Evolutionary conservation across 2,329 filamentous ascomycete genomes (phyloP).

Genomic region (Colletotrichum sp.): DNA sequence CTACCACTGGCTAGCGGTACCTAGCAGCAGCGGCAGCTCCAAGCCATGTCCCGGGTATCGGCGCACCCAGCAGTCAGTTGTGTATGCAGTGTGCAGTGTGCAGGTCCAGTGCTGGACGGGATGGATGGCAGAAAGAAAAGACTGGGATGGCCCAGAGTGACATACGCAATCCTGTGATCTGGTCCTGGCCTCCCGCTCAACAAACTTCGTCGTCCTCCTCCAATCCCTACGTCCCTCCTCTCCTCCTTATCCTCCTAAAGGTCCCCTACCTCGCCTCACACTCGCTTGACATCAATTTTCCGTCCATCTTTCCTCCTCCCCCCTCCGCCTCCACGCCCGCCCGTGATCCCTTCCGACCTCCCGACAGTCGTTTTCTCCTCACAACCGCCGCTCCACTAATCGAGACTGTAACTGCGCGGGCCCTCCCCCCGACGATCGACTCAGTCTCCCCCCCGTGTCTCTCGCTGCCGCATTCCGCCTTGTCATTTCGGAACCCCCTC

Average conservation of each 20-base stretch:
- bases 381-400: not conserved
- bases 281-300: slow-evolving; percentile 2
- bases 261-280: not conserved
- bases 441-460: not conserved
- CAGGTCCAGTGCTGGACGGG: not conserved
- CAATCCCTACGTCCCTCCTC: not conserved
- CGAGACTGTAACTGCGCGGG: not conserved
- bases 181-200: not conserved
- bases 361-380: not conserved
- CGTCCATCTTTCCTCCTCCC: not conserved
- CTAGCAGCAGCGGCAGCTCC: not conserved
- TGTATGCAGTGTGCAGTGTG: not conserved
- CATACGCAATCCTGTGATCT: slow-evolving; percentile 20
- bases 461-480: not conserved
- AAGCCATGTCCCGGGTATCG: slow-evolving; percentile 4
- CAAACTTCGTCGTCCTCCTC: not conserved
- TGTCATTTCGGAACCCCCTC: not conserved
- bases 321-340: not conserved
- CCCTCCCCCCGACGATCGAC: not conserved
- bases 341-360: not conserved
- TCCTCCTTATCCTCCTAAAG: not conserved
- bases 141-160: slow-evolving; percentile 19
- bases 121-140: not conserved
- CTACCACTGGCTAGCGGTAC: not conserved
- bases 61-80: not conserved